Conservation (phyloP, 495 filamentous ascomycete species). For the Glonium stellatum region DNA sequence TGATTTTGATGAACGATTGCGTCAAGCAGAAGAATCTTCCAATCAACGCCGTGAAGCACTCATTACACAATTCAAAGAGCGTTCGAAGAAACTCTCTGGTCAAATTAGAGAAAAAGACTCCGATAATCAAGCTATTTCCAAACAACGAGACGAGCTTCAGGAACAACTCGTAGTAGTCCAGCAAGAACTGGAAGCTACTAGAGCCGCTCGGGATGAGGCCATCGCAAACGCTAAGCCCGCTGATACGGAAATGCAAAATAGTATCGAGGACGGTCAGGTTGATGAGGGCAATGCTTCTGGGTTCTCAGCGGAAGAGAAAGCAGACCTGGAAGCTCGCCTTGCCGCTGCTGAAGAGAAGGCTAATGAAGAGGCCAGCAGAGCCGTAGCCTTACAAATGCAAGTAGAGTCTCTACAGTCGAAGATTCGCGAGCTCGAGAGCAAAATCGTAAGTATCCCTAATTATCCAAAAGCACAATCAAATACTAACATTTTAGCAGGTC, state of each 20-base stretch:
- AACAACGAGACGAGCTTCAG: constrained; percentile 41
- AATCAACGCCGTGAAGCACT: constrained; percentile 41
- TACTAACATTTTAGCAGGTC: constrained; percentile 18
- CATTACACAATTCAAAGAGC: constrained; percentile 54
- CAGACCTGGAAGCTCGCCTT: constrained; percentile 26
- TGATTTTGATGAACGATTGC: constrained; percentile 46
- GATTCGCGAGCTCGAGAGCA: constrained; percentile 42
- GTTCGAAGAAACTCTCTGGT: constrained; percentile 45
- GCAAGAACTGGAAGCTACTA: constrained; percentile 41
- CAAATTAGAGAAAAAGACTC: constrained; percentile 47
- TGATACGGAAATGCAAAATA: constrained; percentile 23
- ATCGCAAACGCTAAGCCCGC: constrained; percentile 13
- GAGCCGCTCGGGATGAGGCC: constrained; percentile 28
- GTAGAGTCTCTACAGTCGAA: constrained; percentile 18
- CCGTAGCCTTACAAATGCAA: constrained; percentile 27
- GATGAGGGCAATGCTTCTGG: constrained; percentile 17
- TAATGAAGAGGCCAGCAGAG: constrained; percentile 35
- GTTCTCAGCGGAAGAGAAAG: constrained; percentile 27
- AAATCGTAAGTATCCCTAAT: constrained; percentile 26
- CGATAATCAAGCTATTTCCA: constrained; percentile 39
- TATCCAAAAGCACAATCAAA: neutral
- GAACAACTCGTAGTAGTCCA: constrained; percentile 20
- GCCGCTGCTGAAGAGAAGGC: constrained; percentile 44
- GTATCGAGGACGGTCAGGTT: constrained; percentile 34
- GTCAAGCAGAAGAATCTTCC: constrained; percentile 39